phyloP scores from a whole-genome alignment of 176 grass and related monocot genomes.

The Triticum turgidum region DNA sequence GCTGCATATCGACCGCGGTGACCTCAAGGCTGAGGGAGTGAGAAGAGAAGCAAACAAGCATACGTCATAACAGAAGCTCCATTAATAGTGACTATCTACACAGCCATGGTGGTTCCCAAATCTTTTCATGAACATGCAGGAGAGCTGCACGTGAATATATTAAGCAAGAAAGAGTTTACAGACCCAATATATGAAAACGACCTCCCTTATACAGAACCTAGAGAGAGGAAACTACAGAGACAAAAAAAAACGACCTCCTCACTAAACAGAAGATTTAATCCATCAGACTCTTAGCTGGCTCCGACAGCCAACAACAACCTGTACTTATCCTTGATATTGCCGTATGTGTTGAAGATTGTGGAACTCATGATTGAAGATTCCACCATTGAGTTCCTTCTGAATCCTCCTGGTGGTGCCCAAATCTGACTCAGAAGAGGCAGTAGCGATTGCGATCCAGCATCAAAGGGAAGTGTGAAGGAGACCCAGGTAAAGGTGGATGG shows the following conservation, averaged over 20 bases:
- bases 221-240: not conserved
- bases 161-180: not conserved
- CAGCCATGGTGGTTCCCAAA: not conserved
- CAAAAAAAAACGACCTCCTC: not conserved
- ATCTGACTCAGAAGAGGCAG: not conserved
- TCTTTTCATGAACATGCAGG: not conserved
- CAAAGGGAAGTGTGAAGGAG: not conserved
- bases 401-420: not conserved
- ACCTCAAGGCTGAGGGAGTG: not conserved
- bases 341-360: not conserved
- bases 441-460: not conserved
- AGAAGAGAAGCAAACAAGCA: not conserved
- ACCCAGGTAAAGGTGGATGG: not conserved
- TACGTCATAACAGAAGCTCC: not conserved
- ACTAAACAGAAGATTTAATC: not conserved
- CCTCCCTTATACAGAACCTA: not conserved
- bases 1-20: not conserved
- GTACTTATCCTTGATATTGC: not conserved
- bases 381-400: not conserved
- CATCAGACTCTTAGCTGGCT: not conserved
- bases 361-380: not conserved
- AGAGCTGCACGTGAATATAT: not conserved
- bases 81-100: not conserved
- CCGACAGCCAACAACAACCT: not conserved
- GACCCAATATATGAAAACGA: not conserved